Conservation (phyloP, 129 eudicot species). For the Helichrysum umbraculigerum region DNA sequence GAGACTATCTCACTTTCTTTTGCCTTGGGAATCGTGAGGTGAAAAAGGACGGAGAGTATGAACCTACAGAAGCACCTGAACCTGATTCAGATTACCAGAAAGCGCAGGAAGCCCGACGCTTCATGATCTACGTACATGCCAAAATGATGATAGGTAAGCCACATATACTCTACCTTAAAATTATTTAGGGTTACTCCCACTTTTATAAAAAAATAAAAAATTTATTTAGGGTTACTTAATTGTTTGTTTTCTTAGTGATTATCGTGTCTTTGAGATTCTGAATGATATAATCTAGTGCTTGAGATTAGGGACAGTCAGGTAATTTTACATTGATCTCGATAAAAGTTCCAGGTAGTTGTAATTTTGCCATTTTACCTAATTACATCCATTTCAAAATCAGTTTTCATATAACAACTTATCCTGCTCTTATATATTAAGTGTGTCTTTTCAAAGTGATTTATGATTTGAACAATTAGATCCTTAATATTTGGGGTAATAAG, state of each 20-base stretch:
- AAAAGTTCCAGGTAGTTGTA: too few relatives aligned
- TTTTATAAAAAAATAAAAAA: too few relatives aligned
- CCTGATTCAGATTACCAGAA: conserved; percentile 52
- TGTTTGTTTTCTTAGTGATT: background rate
- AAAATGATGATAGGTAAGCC: conserved; percentile 84
- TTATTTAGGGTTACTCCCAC: background rate
- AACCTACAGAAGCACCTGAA: conserved; percentile 66
- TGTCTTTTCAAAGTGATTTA: background rate
- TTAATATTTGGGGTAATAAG: background rate
- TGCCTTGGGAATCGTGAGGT: conserved; percentile 84
- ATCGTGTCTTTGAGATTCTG: background rate
- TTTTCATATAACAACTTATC: background rate
- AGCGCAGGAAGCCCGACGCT: conserved; percentile 77
- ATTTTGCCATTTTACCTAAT: too few relatives aligned
- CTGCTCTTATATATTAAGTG: background rate
- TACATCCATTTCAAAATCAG: background rate
- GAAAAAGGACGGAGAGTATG: conserved; percentile 74
- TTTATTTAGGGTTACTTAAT: background rate
- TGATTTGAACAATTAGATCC: background rate
- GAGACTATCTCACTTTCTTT: conserved; percentile 77
- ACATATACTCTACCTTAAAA: background rate
- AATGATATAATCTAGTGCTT: conserved; percentile 1
- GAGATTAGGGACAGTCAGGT: background rate
- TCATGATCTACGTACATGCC: conserved; percentile 87
- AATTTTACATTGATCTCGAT: background rate